Evolutionary conservation across 805 yeast species (phyloP).

Genomic region (Cyberlindnera nakhonratchasimensis): DNA sequence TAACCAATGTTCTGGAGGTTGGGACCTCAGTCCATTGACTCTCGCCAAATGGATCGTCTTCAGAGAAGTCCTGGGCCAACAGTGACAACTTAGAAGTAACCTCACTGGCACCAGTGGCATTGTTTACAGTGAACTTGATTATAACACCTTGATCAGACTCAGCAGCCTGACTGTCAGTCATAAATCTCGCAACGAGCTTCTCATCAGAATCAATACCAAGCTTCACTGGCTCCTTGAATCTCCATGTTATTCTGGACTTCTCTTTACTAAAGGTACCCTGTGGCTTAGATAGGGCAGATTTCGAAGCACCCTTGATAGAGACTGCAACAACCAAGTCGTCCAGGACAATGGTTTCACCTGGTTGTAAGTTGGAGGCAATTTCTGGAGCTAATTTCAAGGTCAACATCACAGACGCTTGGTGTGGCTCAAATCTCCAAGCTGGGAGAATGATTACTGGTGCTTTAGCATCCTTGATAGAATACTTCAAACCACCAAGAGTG

Average conservation of each 20-base stretch:
- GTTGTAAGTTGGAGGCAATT: constrained; percentile 34
- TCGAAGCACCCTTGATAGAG: constrained; percentile 59
- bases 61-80: constrained; percentile 33
- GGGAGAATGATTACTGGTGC: constrained; percentile 76
- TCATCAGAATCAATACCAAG: constrained; percentile 45
- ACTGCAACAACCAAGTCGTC: constrained; percentile 42
- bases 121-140: constrained; percentile 53
- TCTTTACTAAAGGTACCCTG: constrained; percentile 89
- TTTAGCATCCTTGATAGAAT: constrained; percentile 48
- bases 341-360: constrained; percentile 35
- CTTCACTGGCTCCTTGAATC: constrained; percentile 44
- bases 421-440: constrained; percentile 84
- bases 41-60: constrained; percentile 37
- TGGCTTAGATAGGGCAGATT: constrained; percentile 84
- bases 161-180: constrained; percentile 66
- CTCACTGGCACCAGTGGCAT: constrained; percentile 41
- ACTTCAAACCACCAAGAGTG: constrained; percentile 80
- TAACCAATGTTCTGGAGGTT: constrained; percentile 33
- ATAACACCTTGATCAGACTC: constrained; percentile 76
- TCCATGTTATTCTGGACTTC: constrained; percentile 84
- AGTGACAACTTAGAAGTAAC: constrained; percentile 43
- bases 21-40: constrained; percentile 34
- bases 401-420: constrained; percentile 81
- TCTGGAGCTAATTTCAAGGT: constrained; percentile 56
- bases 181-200: constrained; percentile 79